Evolutionary conservation across 768 basidiomycete genomes (phyloP).

Genomic region (Suillus clintonianus): DNA sequence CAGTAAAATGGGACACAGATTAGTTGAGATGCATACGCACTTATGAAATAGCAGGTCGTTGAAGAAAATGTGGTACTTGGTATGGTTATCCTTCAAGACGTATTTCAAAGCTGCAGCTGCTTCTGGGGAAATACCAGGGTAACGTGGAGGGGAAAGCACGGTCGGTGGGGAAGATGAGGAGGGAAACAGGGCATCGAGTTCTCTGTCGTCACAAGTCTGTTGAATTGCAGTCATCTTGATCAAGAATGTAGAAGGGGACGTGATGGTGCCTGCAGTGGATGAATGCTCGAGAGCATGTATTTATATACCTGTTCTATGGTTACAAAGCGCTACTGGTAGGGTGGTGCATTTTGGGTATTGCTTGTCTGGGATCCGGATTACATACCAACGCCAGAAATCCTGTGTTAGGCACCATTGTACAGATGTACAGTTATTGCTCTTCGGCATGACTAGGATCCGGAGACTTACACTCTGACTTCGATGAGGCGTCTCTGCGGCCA

Average conservation of each 20-base stretch:
- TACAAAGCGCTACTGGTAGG: too few species aligned
- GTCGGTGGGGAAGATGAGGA: conserved; percentile 7
- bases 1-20: background rate
- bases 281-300: background rate
- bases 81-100: conserved; percentile 50
- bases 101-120: conserved; percentile 30
- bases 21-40: conserved; percentile 29
- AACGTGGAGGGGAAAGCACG: conserved; percentile 2
- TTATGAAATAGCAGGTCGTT: conserved; percentile 52
- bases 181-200: conserved; percentile 10
- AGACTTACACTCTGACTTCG: too few species aligned
- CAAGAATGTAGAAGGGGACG: background rate
- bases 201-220: background rate
- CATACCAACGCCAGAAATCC: background rate
- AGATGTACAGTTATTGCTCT: too few species aligned
- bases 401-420: background rate
- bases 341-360: too few species aligned
- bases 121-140: conserved; percentile 16
- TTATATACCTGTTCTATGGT: background rate
- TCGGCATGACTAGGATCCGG: too few species aligned
- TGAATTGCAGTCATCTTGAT: background rate
- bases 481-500: too few species aligned
- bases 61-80: conserved; percentile 50
- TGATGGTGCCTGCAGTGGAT: too few species aligned
- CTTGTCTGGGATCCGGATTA: background rate